Base-by-base conservation (phyloP, 352 stramenopile genomes). In the Globisporangium iwayamae region DNA sequence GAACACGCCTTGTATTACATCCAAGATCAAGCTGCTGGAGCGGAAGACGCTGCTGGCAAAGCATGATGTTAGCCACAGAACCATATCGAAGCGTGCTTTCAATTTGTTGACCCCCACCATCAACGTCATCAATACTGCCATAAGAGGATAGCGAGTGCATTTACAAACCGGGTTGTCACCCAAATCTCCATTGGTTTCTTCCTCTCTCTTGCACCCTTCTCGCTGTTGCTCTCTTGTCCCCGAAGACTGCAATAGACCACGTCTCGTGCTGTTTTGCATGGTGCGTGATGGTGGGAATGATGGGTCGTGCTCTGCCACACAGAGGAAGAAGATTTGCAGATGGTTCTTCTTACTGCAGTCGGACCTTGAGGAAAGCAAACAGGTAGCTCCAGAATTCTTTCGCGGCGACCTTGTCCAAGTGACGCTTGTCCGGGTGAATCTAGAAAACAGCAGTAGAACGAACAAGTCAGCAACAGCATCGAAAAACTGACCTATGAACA, bases 311-410 rank as follows among this genome's bases (percentile, higher is more conserved):
- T 25, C 16, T 36, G 11, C 28, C 28, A 14, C 36, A 41, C 30
- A 41, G 11, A 56, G 14, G 7, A 4, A 14, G 14, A 9, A 41
- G 28, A 56, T 9, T n/a, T 48, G 43, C 43, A 43, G 3, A 14
- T 43, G 8, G 55, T 56, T 36, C 43, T 79, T 84, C 43, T 79
- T 84, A 94, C 71, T 94, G 85, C 61, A 94, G 62, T 66, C 85
- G 89, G 16, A 89, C 65, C 69, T 90, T 90, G 63, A 96, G 79
- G 63, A 94, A 92, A 46, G 85, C 83, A 67, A 96, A 94, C 51
- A 97, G 70, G 70, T 96, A 85, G 67, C 87, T 83, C 90, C 90
- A 97, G 65, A 97, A 97, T 67, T 96, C 87, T 65, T 94, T 89
- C 22, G 83, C 78, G 25, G 87, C 87, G 34, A 95, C 87, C 62